Evolutionary conservation across 495 filamentous ascomycete species (phyloP), one percentile per base, ranked within the genome.

Genomic region (Xylaria flabelliformis): DNA sequence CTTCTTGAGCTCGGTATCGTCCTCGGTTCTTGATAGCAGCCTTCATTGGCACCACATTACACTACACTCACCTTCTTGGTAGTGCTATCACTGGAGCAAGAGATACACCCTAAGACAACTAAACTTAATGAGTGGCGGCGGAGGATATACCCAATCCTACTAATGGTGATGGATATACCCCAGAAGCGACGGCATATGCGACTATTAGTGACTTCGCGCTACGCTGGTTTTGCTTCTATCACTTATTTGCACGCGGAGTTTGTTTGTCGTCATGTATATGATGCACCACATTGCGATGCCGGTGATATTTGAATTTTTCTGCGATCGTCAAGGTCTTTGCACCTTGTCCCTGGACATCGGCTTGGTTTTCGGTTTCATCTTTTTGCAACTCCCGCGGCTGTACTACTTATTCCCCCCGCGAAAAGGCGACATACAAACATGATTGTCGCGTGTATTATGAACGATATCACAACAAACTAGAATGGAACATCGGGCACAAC

Each of bases 1-100:
- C 78, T 96, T 68, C 85, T 92, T 55, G 89, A 92, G 74, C 79
- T 95, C 48, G 89, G 90, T 0, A 83, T 85, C 50, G 78, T 83
- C 36, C 73, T 85, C 10, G 83, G 82, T 13, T 80, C 82, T 13
- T 86, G 69, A 83, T 17, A 36, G 36, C 65, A 51, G 44, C 19
- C 50, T 42, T 17, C 24, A 15, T 67, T 10, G 19, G n/a, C 32
- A n/a, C 48, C 29, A 39, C 21, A 36, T 36, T 67, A 67, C 44
- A 10, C 12, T 36, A 17, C 32, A 36, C 29, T n/a, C 15, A 2
- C 17, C 17, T 32, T 32, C 21, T 39, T 55, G 26, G 34, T 10
- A 39, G 8, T 50, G 46, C 4, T 15, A 29, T 3, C 4, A 17
- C 4, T 34, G 46, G 29, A 68, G 63, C 46, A 29, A 42, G 42